phyloP scores from a whole-genome alignment of 2,329 filamentous ascomycete species.

The Chalaropsis thielavioides region DNA sequence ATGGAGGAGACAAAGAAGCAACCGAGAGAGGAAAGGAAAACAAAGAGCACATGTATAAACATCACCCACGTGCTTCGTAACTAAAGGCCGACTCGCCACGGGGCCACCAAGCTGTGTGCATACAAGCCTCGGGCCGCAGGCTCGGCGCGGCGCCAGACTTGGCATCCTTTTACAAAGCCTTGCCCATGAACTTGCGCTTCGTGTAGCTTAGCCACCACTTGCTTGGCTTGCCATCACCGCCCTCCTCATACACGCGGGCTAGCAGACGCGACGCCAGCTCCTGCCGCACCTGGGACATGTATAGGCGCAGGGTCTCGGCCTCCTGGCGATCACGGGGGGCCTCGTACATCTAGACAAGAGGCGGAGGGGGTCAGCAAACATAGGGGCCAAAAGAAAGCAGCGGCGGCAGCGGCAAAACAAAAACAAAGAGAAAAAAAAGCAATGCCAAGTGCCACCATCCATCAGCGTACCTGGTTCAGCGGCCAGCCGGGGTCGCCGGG shows the following conservation, averaged over 20 bases:
- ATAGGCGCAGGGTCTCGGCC: slow-evolving; percentile 76
- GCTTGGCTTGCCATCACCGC: slow-evolving; percentile 51
- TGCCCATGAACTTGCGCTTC: slow-evolving; percentile 99
- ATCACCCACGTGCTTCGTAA: neutral
- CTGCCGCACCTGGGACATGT: slow-evolving; percentile 83
- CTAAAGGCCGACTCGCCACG: no score
- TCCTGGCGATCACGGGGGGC: slow-evolving; percentile 74
- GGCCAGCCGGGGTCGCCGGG: slow-evolving; percentile 89
- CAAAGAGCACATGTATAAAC: neutral
- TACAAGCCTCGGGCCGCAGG: slow-evolving; percentile 1
- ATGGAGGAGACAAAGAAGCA: neutral
- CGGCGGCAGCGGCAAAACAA: neutral
- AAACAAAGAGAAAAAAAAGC: neutral
- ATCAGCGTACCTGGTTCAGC: slow-evolving; percentile 59
- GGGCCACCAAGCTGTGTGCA: no score
- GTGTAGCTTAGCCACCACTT: slow-evolving; percentile 99
- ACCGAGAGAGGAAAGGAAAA: neutral
- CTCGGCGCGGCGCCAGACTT: neutral
- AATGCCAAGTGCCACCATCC: no score
- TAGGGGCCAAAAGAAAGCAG: neutral
- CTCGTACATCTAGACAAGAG: slow-evolving; percentile 57
- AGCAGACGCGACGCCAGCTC: slow-evolving; percentile 74
- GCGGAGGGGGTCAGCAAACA: neutral
- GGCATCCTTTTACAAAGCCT: slow-evolving; percentile 48
- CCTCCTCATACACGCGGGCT: slow-evolving; percentile 72